Base-by-base conservation (phyloP, 179 eudicot genomes). In the Spergularia azorica region DNA sequence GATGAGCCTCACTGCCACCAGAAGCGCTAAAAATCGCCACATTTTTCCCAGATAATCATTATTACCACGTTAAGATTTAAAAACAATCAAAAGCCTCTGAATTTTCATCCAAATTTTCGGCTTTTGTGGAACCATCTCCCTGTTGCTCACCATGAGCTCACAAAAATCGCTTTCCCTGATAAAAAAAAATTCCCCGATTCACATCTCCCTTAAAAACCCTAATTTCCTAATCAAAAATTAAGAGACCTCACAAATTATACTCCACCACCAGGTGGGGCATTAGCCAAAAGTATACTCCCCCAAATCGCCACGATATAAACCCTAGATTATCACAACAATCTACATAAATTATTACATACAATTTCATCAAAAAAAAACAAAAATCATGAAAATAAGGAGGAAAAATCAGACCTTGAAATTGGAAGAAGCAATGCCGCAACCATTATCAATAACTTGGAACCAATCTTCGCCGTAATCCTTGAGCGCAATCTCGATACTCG, bases 401-500 rank as follows among this genome's bases (percentile, higher is more conserved):
- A 51, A 71, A 0, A 75, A 12, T 16, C n/a, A 69, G 46, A 76
- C 98, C 92, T 91, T 85, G 87, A 90, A 94, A 76, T 91, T 89
- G 55, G 51, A 38, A 0, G 99, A 94, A 4, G 97, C 84, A 83
- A 95, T 89, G 75, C 99, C 98, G 74, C 84, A 90, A 63, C 98
- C 99, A 65, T 95, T 95, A 65, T 95, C 99, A 56, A 89, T 82
- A 57, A 93, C 99, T 70, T 88, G 90, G 76, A 95, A 89, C 74
- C 85, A 93, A 0, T 89, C 95, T 68, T 86, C 83, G 4, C 99
- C 99, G 73, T 89, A 87, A 17, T 95, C 98, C 69, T 88, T 89
- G 75, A 95, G 79, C 15, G 90, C 75, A 46, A 95, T 84, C 77
- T 95, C 97, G 67, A 95, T 75, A 83, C 86, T 83, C 63, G 98